A percentile compares a stretch with the other conserved stretches of the same genome.
Evolutionary conservation across 768 basidiomycete genomes (phyloP).

Genomic region (Suillus clintonianus): DNA sequence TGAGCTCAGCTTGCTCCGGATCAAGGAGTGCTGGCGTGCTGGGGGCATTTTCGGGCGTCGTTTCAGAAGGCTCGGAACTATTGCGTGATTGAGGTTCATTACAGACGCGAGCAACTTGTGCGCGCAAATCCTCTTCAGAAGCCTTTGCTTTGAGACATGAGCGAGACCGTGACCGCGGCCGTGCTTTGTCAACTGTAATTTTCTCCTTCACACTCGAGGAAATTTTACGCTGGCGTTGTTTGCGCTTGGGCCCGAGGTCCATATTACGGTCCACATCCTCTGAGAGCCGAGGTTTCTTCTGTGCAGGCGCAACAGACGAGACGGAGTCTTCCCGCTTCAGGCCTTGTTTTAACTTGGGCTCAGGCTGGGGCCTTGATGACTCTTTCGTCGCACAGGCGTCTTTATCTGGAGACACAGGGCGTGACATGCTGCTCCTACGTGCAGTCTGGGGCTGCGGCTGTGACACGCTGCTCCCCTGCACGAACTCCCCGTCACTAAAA

Average conservation of each 20-base stretch:
- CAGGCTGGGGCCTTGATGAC: background rate
- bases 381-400: background rate
- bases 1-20: conserved; percentile 44
- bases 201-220: background rate
- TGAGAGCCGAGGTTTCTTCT: conserved; percentile 22
- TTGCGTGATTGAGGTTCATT: conserved; percentile 10
- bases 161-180: conserved; percentile 11
- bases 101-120: background rate
- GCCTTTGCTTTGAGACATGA: conserved; percentile 3
- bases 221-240: background rate
- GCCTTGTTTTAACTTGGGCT: background rate
- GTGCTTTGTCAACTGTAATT: conserved; percentile 3
- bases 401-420: conserved; percentile 3
- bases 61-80: background rate
- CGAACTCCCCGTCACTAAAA: background rate
- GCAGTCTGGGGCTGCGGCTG: conserved; percentile 1
- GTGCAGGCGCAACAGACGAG: conserved; percentile 13
- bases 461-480: conserved; percentile 1
- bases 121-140: conserved; percentile 1
- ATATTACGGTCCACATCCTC: conserved; percentile 1
- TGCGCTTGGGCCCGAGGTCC: background rate
- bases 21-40: background rate
- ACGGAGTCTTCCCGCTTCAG: conserved; percentile 3
- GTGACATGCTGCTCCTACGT: conserved; percentile 10
- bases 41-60: background rate